Evolutionary conservation across 176 grass and related monocot genomes (phyloP), one percentile per base, ranked within the genome.

Genomic region (Zoysia japonica): DNA sequence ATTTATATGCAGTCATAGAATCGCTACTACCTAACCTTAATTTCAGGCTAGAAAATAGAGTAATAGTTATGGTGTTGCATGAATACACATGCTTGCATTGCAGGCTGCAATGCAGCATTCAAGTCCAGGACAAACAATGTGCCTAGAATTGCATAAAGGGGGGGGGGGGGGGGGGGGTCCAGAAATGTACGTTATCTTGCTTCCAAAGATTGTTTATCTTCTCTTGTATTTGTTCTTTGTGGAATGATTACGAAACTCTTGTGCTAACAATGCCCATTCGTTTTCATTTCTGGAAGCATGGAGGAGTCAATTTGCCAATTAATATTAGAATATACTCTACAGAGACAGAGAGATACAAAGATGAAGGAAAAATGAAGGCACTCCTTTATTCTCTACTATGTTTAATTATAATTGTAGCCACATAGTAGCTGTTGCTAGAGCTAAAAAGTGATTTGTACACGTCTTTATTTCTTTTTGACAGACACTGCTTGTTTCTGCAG

Each of bases 91-190:
- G 28, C 28, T 28, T 28, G 28, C 28, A 28, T 28, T 28, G 28
- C 28, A 28, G 28, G 92, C 1, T 92, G 95, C 13, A 98, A 98
- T 61, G 95, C 95, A 1, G 79, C 95, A 3, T 94, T 98, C 83
- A 98, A 94, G 81, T 83, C 90, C 0, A 92, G 95, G 4, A 92
- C 76, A 71, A 94, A 92, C 73, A 98, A 91, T 71, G 88, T 85
- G 60, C 95, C 95, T 55, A 92, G 82, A 72, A 94, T 98, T 37
- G 92, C 95, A 51, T 92, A 98, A 78, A 94, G 92, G 28, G 28
- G 28, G 28, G 28, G 28, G 28, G 28, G 28, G 28, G 28, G 28
- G 28, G 28, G 28, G 28, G 28, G 28, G 95, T 42, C 83, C 89
- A 20, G 95, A 92, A 94, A 98, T 98, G 95, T 98, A 87, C 60